These are phyloP conservation scores for Fraxinus angustifolia DNA, from an alignment of 305 asterid genomes.

Conservation along the genomic window DNA sequence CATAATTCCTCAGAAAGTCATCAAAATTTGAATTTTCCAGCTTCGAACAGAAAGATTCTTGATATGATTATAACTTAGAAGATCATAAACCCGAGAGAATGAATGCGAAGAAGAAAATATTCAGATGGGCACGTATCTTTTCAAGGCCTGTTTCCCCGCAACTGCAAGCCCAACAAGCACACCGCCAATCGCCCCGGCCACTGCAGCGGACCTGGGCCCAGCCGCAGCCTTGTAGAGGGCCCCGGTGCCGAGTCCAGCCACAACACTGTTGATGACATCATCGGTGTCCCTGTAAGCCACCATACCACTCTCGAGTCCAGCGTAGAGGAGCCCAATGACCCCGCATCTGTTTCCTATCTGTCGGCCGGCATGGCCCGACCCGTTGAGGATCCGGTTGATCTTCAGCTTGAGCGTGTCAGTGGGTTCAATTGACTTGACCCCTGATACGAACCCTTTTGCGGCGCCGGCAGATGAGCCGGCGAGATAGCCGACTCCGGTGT, in stretches of 20 bases:
- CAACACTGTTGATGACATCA: constrained; percentile 81
- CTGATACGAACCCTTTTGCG: constrained; percentile 57
- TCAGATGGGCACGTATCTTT: constrained; percentile 79
- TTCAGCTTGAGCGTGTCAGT: constrained; percentile 71
- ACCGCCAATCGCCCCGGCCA: constrained; percentile 95
- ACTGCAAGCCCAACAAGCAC: constrained; percentile 78
- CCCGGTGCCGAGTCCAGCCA: constrained; percentile 89
- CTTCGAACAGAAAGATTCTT: background rate
- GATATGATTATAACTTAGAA: background rate
- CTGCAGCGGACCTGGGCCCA: constrained; percentile 87
- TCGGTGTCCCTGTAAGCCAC: constrained; percentile 77
- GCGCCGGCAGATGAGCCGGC: constrained; percentile 73
- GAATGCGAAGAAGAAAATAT: background rate
- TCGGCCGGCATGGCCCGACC: constrained; percentile 75
- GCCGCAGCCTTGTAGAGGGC: constrained; percentile 89
- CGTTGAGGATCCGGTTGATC: constrained; percentile 69
- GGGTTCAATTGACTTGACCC: constrained; percentile 62
- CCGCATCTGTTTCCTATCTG: constrained; percentile 77
- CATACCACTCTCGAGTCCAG: constrained; percentile 88
- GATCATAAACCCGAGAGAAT: background rate
- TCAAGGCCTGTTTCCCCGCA: constrained; percentile 73
- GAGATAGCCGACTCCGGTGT: constrained; percentile 80
- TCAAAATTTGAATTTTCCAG: constrained; percentile 24
- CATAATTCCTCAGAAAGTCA: constrained; percentile 17
- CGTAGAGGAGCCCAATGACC: constrained; percentile 73